Base-by-base conservation (phyloP, 2,329 filamentous ascomycete genomes). In the Claviceps spartinae region DNA sequence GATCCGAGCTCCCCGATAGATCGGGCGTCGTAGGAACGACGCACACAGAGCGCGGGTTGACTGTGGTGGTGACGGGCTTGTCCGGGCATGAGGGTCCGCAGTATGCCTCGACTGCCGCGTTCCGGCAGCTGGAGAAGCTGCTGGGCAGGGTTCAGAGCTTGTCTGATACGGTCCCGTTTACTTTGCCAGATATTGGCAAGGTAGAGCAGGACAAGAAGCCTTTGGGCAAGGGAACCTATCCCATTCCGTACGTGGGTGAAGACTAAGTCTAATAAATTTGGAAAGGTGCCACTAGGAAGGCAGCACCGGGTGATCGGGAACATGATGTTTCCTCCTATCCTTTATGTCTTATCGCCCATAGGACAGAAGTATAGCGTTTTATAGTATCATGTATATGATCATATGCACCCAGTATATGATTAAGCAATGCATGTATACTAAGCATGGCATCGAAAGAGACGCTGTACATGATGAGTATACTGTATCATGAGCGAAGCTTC, bases 41-140 rank as follows among this genome's bases (percentile, higher is more conserved):
- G 16, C 80, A 86, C 59, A 83, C 81, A 0, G 88, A 94, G 71
- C 75, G 88, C 43, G 85, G 86, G 0, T 68, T 95, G 47, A 93
- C 86, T 0, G 86, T 79, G 57, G 80, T 82, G 2, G 76, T 77
- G 36, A 74, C 88, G 51, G 72, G 78, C 41, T 62, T 83, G 11
- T 70, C 75, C 0, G 87, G 87, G 0, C 83, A 90, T 67, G 84
- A 82, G 74, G 67, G 77, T 0, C 79, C 81, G 0, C 79, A 86
- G 65, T 88, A 86, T 60, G 77, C 80, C 18, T 83, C 86, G 0
- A 76, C 74, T 14, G 82, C 81, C 0, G 76, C 82, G 0, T 88
- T 86, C 62, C 72, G 86, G 37, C 82, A 87, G 53, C 63, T 93
- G 20, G 86, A 93, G 71, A 84, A 85, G 60, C 64, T 93, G 58